These are phyloP conservation scores for Amniculicola lignicola DNA, from an alignment of 495 filamentous ascomycete genomes.

Conservation along the genomic window DNA sequence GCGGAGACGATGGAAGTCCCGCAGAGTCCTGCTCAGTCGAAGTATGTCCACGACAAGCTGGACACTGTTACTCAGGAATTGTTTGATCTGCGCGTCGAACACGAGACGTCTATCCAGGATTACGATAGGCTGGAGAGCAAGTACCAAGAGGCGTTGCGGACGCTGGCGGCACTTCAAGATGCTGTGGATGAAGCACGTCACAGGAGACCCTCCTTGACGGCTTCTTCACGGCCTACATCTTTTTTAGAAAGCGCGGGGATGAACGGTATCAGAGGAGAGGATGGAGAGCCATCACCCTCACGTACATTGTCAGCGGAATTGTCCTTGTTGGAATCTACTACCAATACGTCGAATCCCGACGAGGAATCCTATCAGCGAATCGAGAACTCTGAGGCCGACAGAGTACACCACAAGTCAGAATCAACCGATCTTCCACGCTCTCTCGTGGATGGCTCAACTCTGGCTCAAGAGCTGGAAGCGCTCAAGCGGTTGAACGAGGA, in stretches of 20 bases:
- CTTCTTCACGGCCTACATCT: slow-evolving; percentile 68
- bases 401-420: slow-evolving; percentile 12
- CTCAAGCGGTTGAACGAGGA: slow-evolving; percentile 67
- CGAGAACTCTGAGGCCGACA: slow-evolving; percentile 38
- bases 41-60: slow-evolving; percentile 87
- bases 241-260: slow-evolving; percentile 87
- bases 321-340: slow-evolving; percentile 78
- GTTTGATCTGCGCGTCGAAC: slow-evolving; percentile 82
- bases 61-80: slow-evolving; percentile 91
- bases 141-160: slow-evolving; percentile 83
- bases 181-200: slow-evolving; percentile 79
- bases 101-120: slow-evolving; percentile 78
- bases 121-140: slow-evolving; percentile 80
- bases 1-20: slow-evolving; percentile 22
- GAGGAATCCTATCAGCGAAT: slow-evolving; percentile 21
- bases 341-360: slow-evolving; percentile 41
- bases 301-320: slow-evolving; percentile 95
- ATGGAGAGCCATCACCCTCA: slow-evolving; percentile 79
- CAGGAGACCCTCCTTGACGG: slow-evolving; percentile 49
- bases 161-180: slow-evolving; percentile 80
- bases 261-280: slow-evolving; percentile 68
- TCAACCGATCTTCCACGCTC: slow-evolving; percentile 17
- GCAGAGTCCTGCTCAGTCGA: slow-evolving; percentile 74
- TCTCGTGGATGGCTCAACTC: slow-evolving; percentile 27
- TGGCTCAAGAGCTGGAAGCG: slow-evolving; percentile 64